phyloP scores from a whole-genome alignment of 169 alveolate species.

The Plasmodium gonderi region DNA sequence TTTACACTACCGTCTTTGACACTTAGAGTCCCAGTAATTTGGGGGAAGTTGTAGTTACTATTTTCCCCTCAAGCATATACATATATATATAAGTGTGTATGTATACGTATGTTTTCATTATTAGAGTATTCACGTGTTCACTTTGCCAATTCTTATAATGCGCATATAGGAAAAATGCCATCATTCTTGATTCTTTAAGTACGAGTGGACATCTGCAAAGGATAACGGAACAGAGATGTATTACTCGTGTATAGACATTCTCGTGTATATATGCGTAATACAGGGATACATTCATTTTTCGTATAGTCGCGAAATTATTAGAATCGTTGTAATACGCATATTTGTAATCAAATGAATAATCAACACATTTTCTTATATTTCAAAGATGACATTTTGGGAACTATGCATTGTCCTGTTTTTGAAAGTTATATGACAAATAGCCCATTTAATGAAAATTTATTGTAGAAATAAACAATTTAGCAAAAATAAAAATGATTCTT shows the following conservation, averaged over 20 bases:
- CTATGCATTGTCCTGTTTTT: background rate
- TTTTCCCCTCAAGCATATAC: background rate
- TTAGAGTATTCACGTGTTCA: background rate
- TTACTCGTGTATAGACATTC: background rate
- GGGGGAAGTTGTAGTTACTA: background rate
- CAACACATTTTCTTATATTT: background rate
- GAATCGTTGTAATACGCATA: background rate
- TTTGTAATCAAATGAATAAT: background rate
- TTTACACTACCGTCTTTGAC: background rate
- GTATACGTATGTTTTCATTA: background rate
- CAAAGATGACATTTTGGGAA: background rate
- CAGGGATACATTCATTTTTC: background rate
- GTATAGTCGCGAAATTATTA: background rate
- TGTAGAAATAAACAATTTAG: background rate
- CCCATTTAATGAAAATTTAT: constrained; percentile 4
- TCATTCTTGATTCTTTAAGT: constrained; percentile 28
- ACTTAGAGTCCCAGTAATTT: background rate
- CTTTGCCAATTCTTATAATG: background rate
- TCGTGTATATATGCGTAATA: background rate
- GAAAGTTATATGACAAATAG: background rate
- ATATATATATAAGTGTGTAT: background rate
- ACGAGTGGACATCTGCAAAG: constrained; percentile 60
- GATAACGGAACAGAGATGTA: background rate
- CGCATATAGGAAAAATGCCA: constrained; percentile 4
- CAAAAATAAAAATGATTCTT: background rate